A percentile compares a stretch with the other conserved stretches of the same genome.
Evolutionary conservation across 768 basidiomycete genomes (phyloP).

Genomic region (Russula sp.): DNA sequence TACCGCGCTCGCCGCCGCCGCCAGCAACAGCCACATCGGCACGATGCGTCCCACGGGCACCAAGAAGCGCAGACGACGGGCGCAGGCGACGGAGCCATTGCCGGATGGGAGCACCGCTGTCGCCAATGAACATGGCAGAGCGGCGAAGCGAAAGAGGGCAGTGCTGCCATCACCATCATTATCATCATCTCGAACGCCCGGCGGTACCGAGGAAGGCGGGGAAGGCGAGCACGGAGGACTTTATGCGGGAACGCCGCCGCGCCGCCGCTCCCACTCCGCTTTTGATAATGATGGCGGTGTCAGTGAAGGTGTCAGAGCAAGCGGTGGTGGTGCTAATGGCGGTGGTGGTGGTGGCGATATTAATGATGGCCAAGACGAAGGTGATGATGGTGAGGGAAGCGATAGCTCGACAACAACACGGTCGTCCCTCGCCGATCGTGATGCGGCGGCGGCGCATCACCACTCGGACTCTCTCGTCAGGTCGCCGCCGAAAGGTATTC

Average conservation of each 20-base stretch:
- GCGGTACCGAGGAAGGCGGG: not conserved
- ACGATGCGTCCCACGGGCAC: constrained; percentile 44
- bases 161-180: not conserved
- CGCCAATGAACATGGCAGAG: constrained; percentile 26
- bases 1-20: constrained; percentile 34
- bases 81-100: constrained; percentile 28
- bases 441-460: not conserved
- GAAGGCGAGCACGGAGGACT: not conserved
- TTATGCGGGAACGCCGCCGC: constrained; percentile 1
- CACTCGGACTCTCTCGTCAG: not conserved
- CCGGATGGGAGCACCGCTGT: constrained; percentile 29
- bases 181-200: not conserved
- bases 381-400: not conserved
- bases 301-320: no score
- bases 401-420: not conserved
- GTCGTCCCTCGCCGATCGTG: constrained; percentile 4
- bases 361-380: not conserved
- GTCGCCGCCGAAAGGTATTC: constrained; percentile 25
- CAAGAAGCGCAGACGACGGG: constrained; percentile 46
- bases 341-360: not conserved
- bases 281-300: not conserved
- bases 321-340: no score
- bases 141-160: constrained; percentile 27
- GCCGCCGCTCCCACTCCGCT: not conserved
- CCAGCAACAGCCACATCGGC: constrained; percentile 38